These are phyloP conservation scores for Pythium myriotylum DNA, from an alignment of 352 stramenopile genomes.

Conservation along the genomic window DNA sequence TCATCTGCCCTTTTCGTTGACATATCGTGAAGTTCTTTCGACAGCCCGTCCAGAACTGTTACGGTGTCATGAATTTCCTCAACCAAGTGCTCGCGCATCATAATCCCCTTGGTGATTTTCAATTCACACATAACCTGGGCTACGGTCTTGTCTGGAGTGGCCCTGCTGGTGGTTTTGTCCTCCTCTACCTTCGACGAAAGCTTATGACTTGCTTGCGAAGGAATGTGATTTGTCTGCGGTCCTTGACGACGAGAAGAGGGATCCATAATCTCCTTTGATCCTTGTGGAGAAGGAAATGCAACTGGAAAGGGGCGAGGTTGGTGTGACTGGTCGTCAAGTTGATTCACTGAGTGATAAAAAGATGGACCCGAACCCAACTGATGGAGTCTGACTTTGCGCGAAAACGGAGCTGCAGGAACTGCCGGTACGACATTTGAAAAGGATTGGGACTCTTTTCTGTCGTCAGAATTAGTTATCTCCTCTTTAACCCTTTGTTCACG, in stretches of 20 bases:
- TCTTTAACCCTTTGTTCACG: slow-evolving; percentile 6
- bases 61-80: slow-evolving; percentile 42
- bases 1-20: slow-evolving; percentile 7
- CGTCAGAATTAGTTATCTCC: background rate
- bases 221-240: too few species aligned
- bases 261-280: too few species aligned
- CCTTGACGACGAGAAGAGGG: too few species aligned
- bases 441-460: background rate
- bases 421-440: background rate
- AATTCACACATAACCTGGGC: slow-evolving; percentile 51
- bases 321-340: background rate
- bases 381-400: slow-evolving; percentile 21
- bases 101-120: slow-evolving; percentile 56
- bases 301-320: too few species aligned
- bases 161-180: background rate
- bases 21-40: slow-evolving; percentile 34
- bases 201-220: background rate
- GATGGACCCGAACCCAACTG: slow-evolving; percentile 10
- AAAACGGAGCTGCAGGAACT: background rate
- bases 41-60: slow-evolving; percentile 30
- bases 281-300: too few species aligned
- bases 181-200: background rate
- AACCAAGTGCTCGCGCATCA: slow-evolving; percentile 58
- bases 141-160: slow-evolving; percentile 18
- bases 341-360: background rate